These are phyloP conservation scores for Eucalyptus fibrosa DNA, from an alignment of 345 rosid species.

Conservation along the genomic window DNA sequence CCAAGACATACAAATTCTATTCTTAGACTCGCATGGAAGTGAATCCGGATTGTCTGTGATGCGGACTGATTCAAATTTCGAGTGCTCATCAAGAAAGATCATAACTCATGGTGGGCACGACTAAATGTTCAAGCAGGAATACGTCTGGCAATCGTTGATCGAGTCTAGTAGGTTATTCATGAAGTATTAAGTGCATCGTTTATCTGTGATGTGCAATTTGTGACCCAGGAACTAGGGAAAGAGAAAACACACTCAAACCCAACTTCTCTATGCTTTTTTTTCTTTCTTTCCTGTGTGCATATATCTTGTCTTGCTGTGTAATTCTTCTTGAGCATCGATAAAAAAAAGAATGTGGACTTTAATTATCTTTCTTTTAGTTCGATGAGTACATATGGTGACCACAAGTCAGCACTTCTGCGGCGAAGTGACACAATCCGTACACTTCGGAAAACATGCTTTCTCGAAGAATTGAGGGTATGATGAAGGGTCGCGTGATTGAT, in stretches of 20 bases:
- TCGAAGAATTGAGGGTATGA: neutral
- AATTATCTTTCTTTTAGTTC: neutral
- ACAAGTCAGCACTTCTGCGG: neutral
- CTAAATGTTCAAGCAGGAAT: neutral
- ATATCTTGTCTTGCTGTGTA: neutral
- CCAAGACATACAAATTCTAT: conserved; percentile 53
- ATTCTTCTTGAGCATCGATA: neutral
- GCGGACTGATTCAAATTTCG: neutral
- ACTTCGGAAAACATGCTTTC: neutral
- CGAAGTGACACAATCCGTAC: neutral
- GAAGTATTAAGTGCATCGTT: neutral
- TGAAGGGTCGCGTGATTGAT: neutral
- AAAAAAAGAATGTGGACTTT: neutral
- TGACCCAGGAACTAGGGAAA: neutral
- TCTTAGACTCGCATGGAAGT: conserved; percentile 4
- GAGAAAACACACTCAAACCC: neutral
- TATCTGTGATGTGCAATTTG: neutral
- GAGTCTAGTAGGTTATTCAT: neutral
- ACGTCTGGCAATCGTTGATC: neutral
- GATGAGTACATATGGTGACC: neutral
- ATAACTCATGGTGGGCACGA: neutral
- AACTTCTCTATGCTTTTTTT: neutral
- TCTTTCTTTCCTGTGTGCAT: neutral
- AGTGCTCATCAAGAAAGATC: neutral
- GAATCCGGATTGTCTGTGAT: neutral